phyloP scores from a whole-genome alignment of 164 flowering plant species.

The Brasenia schreberi region DNA sequence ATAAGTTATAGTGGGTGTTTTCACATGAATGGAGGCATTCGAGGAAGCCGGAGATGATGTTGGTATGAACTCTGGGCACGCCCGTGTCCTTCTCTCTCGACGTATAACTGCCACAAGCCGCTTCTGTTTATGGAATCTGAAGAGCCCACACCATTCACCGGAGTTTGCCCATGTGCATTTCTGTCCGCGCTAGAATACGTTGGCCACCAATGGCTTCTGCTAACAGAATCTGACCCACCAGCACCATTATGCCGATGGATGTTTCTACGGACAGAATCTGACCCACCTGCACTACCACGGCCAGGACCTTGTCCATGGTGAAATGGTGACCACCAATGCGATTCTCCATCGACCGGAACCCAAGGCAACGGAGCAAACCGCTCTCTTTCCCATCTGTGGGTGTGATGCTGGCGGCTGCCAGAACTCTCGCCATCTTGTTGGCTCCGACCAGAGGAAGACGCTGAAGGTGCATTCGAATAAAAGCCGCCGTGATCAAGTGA shows the following conservation, averaged over 20 bases:
- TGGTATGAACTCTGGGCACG: neutral
- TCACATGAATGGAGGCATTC: neutral
- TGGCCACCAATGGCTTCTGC: neutral
- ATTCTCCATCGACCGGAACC: constrained; percentile 54
- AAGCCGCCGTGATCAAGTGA: constrained; percentile 56
- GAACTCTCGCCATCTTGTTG: constrained; percentile 44
- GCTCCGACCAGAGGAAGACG: constrained; percentile 38
- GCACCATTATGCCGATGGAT: constrained; percentile 34
- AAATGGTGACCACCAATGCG: constrained; percentile 40
- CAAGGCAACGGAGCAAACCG: constrained; percentile 43
- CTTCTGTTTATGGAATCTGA: neutral
- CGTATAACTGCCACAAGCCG: neutral
- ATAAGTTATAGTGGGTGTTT: neutral
- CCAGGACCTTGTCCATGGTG: constrained; percentile 21
- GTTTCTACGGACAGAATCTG: constrained; percentile 34
- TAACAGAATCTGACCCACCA: neutral
- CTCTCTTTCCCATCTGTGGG: constrained; percentile 75
- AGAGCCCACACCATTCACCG: neutral
- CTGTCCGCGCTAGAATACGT: neutral
- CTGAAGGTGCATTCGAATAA: constrained; percentile 40
- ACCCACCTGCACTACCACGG: constrained; percentile 15
- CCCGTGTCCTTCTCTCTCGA: neutral
- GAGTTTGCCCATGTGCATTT: neutral
- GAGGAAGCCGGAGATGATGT: neutral
- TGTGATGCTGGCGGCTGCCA: constrained; percentile 18